These are phyloP conservation scores for Metschnikowia proteae DNA, from an alignment of 805 yeast species.

Conservation along the genomic window DNA sequence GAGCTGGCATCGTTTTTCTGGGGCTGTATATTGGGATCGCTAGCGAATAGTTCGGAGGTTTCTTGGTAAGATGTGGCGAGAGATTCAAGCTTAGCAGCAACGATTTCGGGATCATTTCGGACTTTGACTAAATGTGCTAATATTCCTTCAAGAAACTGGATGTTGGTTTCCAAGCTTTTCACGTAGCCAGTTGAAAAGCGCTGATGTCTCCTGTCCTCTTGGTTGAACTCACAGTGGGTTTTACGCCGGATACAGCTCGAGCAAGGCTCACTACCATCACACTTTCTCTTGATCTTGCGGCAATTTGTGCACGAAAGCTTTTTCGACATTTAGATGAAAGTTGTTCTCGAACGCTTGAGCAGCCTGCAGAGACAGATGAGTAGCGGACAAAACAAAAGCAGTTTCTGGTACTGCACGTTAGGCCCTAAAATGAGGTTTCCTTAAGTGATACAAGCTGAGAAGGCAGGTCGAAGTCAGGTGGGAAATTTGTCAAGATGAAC, in stretches of 20 bases:
- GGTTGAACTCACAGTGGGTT: slow-evolving; percentile 14
- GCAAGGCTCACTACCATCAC: slow-evolving; percentile 19
- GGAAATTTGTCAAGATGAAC: too few species aligned
- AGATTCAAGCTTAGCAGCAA: slow-evolving; percentile 14
- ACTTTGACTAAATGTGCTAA: slow-evolving; percentile 14
- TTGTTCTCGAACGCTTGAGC: background rate
- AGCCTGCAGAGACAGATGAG: background rate
- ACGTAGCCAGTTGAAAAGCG: slow-evolving; percentile 18
- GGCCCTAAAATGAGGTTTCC: background rate
- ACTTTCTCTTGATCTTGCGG: slow-evolving; percentile 18
- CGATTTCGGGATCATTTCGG: slow-evolving; percentile 14
- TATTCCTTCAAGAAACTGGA: slow-evolving; percentile 14
- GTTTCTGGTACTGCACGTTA: background rate
- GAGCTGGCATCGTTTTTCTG: slow-evolving; percentile 5
- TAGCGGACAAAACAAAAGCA: background rate
- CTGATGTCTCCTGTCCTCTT: slow-evolving; percentile 16
- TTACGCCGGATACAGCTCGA: slow-evolving; percentile 13
- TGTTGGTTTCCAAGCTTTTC: slow-evolving; percentile 18
- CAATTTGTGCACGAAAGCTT: slow-evolving; percentile 17
- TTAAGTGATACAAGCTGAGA: too few species aligned
- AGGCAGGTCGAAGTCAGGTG: too few species aligned
- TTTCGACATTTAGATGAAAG: slow-evolving; percentile 4
- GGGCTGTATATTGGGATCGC: slow-evolving; percentile 8
- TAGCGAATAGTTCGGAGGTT: background rate
- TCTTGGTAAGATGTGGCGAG: slow-evolving; percentile 10